Conservation (phyloP, 2,329 filamentous ascomycete genomes). For the Ceratocystis albifundus region DNA sequence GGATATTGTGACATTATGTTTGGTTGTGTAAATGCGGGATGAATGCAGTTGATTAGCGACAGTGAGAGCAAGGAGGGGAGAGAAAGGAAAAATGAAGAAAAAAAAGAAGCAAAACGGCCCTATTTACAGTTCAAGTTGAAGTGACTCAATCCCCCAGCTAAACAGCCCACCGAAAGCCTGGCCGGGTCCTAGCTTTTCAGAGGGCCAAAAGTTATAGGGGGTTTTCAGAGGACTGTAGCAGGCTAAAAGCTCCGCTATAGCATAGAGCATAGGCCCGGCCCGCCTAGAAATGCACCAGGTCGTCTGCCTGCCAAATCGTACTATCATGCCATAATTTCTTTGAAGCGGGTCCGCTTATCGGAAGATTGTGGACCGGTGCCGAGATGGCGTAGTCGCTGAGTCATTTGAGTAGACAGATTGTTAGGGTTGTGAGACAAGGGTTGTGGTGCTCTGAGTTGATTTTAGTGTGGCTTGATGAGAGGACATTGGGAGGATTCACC, state of each 20-base stretch:
- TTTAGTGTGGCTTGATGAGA: no score
- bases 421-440: no score
- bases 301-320: slow-evolving; percentile 1
- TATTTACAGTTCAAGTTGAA: background rate
- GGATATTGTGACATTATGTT: slow-evolving; percentile 35
- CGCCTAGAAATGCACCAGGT: slow-evolving; percentile 13
- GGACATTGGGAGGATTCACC: no score
- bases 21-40: no score
- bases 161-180: background rate
- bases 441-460: no score
- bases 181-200: no score
- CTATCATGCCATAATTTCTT: background rate
- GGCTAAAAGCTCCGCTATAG: background rate
- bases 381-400: background rate
- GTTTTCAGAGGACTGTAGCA: no score
- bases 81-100: background rate
- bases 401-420: no score
- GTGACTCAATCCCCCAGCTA: background rate
- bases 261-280: slow-evolving; percentile 6
- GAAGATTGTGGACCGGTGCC: slow-evolving; percentile 1
- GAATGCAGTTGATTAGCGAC: no score
- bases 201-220: no score
- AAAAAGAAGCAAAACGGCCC: background rate
- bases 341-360: slow-evolving; percentile 17
- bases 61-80: no score